A percentile compares a stretch with the other conserved stretches of the same genome.
phyloP scores from a whole-genome alignment of 1,284 basidiomycete genomes.

The Boletus smithii region DNA sequence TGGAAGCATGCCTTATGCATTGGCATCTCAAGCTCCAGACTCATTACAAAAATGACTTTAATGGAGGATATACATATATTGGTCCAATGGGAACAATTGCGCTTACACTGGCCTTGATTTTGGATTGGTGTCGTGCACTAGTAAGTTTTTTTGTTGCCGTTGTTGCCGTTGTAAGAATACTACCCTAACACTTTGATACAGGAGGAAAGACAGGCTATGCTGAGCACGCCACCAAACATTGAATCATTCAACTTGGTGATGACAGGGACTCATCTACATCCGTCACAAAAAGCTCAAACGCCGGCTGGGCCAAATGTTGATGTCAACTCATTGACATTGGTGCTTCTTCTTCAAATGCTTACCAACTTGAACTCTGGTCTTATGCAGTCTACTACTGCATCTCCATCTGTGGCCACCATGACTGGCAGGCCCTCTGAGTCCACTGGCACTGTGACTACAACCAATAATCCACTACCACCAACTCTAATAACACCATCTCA shows the following conservation, averaged over 20 bases:
- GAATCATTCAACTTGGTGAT: not conserved
- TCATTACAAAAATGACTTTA: not conserved
- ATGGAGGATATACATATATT: conserved; percentile 1
- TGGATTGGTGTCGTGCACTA: conserved; percentile 6
- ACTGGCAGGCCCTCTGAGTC: too few relatives aligned
- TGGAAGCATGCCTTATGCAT: not conserved
- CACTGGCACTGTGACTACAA: too few relatives aligned
- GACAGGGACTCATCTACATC: too few relatives aligned
- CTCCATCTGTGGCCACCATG: too few relatives aligned
- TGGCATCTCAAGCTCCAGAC: conserved; percentile 2
- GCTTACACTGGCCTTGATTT: conserved; percentile 4
- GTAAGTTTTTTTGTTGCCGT: not conserved
- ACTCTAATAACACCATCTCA: not conserved
- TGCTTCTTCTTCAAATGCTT: not conserved
- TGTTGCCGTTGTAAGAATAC: not conserved
- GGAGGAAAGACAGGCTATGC: conserved; percentile 2
- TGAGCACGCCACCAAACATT: not conserved
- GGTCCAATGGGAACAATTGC: not conserved
- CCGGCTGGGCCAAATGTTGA: not conserved
- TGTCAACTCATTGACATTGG: not conserved
- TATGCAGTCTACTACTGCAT: too few relatives aligned
- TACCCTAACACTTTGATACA: not conserved
- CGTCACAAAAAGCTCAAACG: too few relatives aligned
- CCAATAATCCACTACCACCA: too few relatives aligned
- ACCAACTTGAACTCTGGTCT: not conserved